Percentiles rank a stretch among this genome's conserved stretches.
Evolutionary conservation across 164 flowering plant genomes (phyloP).

Genomic region (Malania oleifera): DNA sequence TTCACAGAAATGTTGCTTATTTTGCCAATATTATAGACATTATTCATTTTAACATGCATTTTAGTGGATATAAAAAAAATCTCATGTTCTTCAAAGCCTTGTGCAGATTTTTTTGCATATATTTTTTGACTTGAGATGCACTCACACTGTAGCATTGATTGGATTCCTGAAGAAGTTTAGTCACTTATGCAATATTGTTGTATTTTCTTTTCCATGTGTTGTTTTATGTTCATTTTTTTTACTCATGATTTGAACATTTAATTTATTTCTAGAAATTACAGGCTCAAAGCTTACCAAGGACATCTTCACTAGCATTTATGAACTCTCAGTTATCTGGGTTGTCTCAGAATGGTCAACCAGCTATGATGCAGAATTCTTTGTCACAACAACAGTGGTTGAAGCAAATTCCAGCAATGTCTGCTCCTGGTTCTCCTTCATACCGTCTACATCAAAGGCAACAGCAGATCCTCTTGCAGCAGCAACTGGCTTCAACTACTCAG

Average conservation of each 20-base stretch:
- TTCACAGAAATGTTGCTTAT: no score
- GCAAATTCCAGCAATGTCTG: neutral
- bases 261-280: neutral
- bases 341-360: neutral
- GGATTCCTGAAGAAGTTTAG: no score
- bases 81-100: no score
- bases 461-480: neutral
- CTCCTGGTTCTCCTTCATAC: neutral
- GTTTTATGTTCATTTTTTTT: neutral
- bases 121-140: no score
- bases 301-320: constrained; percentile 3
- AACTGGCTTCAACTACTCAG: constrained; percentile 3
- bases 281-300: constrained; percentile 1
- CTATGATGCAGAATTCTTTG: constrained; percentile 3
- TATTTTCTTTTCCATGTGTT: neutral
- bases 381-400: constrained; percentile 3
- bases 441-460: neutral
- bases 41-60: no score
- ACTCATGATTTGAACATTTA: neutral
- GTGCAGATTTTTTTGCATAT: no score
- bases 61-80: no score
- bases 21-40: no score
- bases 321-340: constrained; percentile 3
- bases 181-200: neutral
- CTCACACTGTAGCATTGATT: no score